These are phyloP conservation scores for Medicago lupulina DNA, from an alignment of 306 rosid species.

Conservation along the genomic window DNA sequence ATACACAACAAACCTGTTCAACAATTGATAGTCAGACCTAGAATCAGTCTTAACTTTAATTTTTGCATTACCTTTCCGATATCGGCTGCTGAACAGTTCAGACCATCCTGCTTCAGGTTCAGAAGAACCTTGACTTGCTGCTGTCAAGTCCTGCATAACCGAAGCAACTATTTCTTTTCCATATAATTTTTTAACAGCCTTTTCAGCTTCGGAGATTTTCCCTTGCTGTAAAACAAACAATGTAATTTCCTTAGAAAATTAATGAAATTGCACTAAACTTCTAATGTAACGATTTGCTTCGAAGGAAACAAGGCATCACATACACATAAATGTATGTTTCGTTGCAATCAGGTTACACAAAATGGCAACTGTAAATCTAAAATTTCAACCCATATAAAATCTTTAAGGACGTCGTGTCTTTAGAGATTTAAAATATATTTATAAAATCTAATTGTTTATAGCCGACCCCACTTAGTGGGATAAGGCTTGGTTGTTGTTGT, in stretches of 20 bases:
- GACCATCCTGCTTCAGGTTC: constrained; percentile 94
- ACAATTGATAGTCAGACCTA: neutral
- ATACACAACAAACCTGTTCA: constrained; percentile 1
- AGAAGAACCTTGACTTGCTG: constrained; percentile 67
- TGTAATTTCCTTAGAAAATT: constrained; percentile 8
- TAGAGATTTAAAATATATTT: neutral
- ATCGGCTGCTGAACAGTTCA: constrained; percentile 85
- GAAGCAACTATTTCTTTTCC: constrained; percentile 82
- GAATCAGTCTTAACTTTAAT: neutral
- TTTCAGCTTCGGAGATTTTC: constrained; percentile 73
- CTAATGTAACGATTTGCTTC: neutral
- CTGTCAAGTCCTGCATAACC: constrained; percentile 65
- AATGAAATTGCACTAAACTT: constrained; percentile 3
- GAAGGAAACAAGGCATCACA: neutral
- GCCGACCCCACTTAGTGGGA: no score
- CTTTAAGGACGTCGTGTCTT: neutral
- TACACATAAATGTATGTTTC: neutral
- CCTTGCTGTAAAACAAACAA: constrained; percentile 69
- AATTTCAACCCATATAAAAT: no score
- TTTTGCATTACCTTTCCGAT: constrained; percentile 68
- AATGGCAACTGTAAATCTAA: neutral
- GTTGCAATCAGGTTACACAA: neutral
- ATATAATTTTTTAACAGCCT: constrained; percentile 63
- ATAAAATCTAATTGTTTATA: no score
- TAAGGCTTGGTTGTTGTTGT: no score